These are phyloP conservation scores for Huntiella bhutanensis DNA, from an alignment of 2,329 filamentous ascomycete species.

Conservation along the genomic window DNA sequence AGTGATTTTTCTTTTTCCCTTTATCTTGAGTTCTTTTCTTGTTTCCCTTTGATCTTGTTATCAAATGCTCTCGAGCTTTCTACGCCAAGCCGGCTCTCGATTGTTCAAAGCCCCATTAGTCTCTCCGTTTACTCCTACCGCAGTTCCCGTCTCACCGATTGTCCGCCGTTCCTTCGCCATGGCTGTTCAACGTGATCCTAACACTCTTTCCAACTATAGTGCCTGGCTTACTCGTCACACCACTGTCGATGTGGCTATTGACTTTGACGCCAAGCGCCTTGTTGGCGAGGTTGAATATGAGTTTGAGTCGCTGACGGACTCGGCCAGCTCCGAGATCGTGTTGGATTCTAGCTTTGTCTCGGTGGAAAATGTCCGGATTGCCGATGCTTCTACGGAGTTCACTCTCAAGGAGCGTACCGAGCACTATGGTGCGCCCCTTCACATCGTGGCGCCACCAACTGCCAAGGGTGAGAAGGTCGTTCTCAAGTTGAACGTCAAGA, in stretches of 20 bases:
- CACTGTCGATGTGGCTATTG: slow-evolving; percentile 59
- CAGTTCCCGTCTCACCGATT: not conserved
- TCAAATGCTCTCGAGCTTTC: slow-evolving; percentile 9
- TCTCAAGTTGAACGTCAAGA: slow-evolving; percentile 51
- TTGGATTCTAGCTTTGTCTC: slow-evolving; percentile 77
- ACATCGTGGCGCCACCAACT: slow-evolving; percentile 36
- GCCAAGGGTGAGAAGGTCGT: slow-evolving; percentile 34
- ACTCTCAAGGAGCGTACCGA: slow-evolving; percentile 48
- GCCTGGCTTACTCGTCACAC: slow-evolving; percentile 74
- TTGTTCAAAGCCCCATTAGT: slow-evolving; percentile 4
- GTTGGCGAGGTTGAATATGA: slow-evolving; percentile 58
- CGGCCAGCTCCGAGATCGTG: slow-evolving; percentile 49
- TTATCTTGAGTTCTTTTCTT: not conserved
- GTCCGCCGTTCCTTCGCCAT: slow-evolving; percentile 5
- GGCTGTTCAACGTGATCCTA: slow-evolving; percentile 48
- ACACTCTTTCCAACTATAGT: slow-evolving; percentile 81
- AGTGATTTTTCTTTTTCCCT: not conserved
- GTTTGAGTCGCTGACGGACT: slow-evolving; percentile 58
- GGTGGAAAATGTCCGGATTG: slow-evolving; percentile 51
- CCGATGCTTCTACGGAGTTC: slow-evolving; percentile 46
- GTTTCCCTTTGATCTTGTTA: not conserved
- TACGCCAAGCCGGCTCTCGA: slow-evolving; percentile 9
- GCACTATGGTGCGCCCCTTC: slow-evolving; percentile 56
- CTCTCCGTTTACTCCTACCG: not conserved
- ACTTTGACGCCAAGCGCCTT: slow-evolving; percentile 64